These are phyloP conservation scores for Neckera pumila DNA, from an alignment of 225 moss, liverwort and hornwort genomes.

Conservation along the genomic window DNA sequence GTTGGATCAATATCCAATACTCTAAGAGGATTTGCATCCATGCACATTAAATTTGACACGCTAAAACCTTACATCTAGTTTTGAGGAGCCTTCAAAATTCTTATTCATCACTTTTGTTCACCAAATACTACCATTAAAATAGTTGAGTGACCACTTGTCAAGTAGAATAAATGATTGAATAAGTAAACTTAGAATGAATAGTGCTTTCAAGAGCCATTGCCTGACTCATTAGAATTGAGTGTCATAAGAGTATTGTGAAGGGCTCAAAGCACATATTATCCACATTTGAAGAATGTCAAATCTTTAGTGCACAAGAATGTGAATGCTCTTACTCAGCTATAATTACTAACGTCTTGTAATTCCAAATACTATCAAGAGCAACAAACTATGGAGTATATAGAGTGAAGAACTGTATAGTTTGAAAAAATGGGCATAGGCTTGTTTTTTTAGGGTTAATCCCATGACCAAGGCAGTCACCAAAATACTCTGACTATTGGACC, in stretches of 20 bases:
- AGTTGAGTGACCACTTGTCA: too few species aligned
- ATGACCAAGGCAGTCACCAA: too few species aligned
- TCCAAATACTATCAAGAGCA: accelerated
- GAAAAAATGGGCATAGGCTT: too few species aligned
- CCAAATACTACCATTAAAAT: background rate
- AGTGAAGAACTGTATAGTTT: too few species aligned
- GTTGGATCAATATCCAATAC: background rate
- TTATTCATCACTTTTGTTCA: accelerated
- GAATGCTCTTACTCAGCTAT: background rate
- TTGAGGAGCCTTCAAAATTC: too few species aligned
- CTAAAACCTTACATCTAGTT: background rate
- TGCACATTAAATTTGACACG: accelerated
- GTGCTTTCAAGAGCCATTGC: background rate
- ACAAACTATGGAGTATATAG: too few species aligned
- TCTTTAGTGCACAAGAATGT: accelerated
- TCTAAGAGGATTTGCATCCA: background rate
- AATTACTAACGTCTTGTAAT: too few species aligned
- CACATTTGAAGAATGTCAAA: background rate
- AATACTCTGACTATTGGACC: too few species aligned
- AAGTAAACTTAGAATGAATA: background rate
- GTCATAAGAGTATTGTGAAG: background rate
- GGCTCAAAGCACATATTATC: background rate
- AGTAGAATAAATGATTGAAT: background rate
- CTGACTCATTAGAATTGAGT: too few species aligned
- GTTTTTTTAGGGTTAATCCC: too few species aligned